Percentiles rank a stretch among this genome's conserved stretches.
Conservation (phyloP, 441 rosid species). For the Populus tomentosa region DNA sequence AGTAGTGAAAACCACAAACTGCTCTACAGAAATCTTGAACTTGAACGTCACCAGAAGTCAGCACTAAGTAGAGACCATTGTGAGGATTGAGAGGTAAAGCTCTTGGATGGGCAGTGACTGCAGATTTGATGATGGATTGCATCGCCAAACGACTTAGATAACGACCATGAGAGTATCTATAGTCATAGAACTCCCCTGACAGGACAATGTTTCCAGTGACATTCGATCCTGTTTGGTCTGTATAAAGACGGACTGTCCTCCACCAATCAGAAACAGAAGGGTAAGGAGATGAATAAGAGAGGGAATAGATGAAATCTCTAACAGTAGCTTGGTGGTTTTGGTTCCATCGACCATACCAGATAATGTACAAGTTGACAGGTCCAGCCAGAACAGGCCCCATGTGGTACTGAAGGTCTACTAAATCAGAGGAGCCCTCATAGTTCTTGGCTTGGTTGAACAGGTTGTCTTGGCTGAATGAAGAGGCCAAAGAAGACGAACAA, state of each 20-base stretch:
- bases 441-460: slow-evolving; percentile 31
- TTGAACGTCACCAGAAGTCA: slow-evolving; percentile 46
- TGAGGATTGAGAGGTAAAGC: slow-evolving; percentile 48
- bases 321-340: slow-evolving; percentile 45
- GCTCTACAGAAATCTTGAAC: slow-evolving; percentile 70
- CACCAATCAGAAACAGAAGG: slow-evolving; percentile 70
- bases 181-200: slow-evolving; percentile 45
- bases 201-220: slow-evolving; percentile 37
- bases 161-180: slow-evolving; percentile 45
- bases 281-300: slow-evolving; percentile 42
- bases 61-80: slow-evolving; percentile 48
- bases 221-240: slow-evolving; percentile 62
- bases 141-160: slow-evolving; percentile 45
- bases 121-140: slow-evolving; percentile 50
- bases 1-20: slow-evolving; percentile 66
- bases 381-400: slow-evolving; percentile 66
- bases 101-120: slow-evolving; percentile 25
- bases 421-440: slow-evolving; percentile 56
- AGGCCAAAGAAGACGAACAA: slow-evolving; percentile 14
- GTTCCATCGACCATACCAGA: slow-evolving; percentile 70
- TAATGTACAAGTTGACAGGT: slow-evolving; percentile 42
- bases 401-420: slow-evolving; percentile 48
- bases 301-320: slow-evolving; percentile 50
- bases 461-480: slow-evolving; percentile 21
- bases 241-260: slow-evolving; percentile 48